A percentile compares a stretch with the other conserved stretches of the same genome.
Conservation (phyloP, 2,329 filamentous ascomycete genomes). For the Botryotinia globosa region DNA sequence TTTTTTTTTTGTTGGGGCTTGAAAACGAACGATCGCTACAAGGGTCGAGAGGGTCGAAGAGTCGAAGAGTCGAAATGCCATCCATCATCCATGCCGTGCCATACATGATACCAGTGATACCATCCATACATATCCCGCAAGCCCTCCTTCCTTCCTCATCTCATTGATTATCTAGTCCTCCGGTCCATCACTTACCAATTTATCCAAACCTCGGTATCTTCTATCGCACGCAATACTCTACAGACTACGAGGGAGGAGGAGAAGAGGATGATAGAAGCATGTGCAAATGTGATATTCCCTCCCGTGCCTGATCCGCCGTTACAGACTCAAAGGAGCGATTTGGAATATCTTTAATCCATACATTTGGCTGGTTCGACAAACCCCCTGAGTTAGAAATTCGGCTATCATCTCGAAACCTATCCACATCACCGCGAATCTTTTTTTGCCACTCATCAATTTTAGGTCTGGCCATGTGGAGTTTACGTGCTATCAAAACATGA, state of each 20-base stretch:
- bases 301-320: neutral
- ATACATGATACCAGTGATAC: neutral
- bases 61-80: neutral
- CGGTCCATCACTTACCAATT: neutral
- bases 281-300: neutral
- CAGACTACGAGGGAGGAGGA: too few species aligned
- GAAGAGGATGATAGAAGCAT: neutral
- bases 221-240: neutral
- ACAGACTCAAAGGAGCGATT: neutral
- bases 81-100: too few species aligned
- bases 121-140: neutral
- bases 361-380: neutral
- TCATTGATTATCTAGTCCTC: neutral
- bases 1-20: conserved; percentile 17
- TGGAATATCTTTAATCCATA: neutral
- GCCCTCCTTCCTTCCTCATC: neutral
- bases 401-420: neutral
- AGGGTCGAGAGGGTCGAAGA: neutral
- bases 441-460: conserved; percentile 8
- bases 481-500: neutral
- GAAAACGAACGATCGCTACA: conserved; percentile 16
- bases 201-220: neutral
- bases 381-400: neutral
- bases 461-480: neutral
- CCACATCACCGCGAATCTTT: neutral